Percentiles rank a stretch among this genome's conserved stretches.
These are phyloP conservation scores for Venturia oleaginea DNA, from an alignment of 2,329 filamentous ascomycete genomes.

Conservation along the genomic window DNA sequence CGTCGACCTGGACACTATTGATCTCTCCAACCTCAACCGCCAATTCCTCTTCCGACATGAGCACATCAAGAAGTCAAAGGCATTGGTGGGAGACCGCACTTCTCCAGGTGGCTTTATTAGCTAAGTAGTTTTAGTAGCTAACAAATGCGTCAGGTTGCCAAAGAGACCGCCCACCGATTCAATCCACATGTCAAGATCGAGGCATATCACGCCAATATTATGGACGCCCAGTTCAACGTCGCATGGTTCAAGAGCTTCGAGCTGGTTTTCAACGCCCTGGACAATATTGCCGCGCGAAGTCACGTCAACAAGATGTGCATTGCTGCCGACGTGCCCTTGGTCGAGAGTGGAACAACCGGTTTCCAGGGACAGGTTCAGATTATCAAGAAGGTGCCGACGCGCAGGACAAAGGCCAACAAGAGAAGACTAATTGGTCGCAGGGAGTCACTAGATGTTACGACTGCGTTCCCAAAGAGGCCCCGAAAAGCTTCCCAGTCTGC, in stretches of 20 bases:
- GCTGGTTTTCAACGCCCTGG: conserved; percentile 91
- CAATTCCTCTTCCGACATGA: conserved; percentile 95
- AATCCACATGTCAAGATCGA: conserved; percentile 81
- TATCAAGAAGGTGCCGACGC: conserved; percentile 60
- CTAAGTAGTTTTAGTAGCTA: conserved; percentile 9
- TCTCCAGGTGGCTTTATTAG: neutral
- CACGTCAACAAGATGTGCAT: conserved; percentile 98
- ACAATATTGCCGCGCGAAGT: conserved; percentile 86
- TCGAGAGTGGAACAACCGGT: conserved; percentile 94
- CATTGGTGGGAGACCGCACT: conserved; percentile 52
- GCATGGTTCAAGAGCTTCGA: conserved; percentile 78
- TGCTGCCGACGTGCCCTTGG: conserved; percentile 77
- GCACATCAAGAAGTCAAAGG: conserved; percentile 96
- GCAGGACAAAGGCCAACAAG: neutral
- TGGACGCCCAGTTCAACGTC: conserved; percentile 75
- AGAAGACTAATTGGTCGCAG: conserved; percentile 24
- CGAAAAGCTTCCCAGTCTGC: conserved; percentile 91
- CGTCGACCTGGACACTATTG: conserved; percentile 96
- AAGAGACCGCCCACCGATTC: conserved; percentile 82
- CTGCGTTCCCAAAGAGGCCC: conserved; percentile 79
- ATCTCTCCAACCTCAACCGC: conserved; percentile 92
- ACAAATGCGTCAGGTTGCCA: conserved; percentile 59
- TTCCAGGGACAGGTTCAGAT: conserved; percentile 98
- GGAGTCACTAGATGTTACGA: conserved; percentile 92
- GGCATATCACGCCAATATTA: conserved; percentile 91